These are phyloP conservation scores for Pseudogymnoascus sp. DNA, from an alignment of 2,329 filamentous ascomycete genomes.

Conservation along the genomic window DNA sequence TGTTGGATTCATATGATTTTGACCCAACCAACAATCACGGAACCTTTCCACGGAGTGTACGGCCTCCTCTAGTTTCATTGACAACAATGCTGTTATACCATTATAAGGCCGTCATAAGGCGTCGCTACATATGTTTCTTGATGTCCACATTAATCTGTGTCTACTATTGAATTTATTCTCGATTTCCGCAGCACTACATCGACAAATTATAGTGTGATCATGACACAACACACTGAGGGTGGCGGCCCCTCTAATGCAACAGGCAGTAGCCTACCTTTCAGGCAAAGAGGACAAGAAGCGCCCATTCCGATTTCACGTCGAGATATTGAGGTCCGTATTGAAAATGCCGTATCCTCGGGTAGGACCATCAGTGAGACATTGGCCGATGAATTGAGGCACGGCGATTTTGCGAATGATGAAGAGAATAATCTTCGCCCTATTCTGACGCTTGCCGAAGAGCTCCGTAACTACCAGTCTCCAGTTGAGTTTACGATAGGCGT, in stretches of 20 bases:
- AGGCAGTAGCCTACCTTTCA: not conserved
- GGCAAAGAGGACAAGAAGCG: not conserved
- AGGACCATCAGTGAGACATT: conserved; percentile 10
- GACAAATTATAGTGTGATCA: not conserved
- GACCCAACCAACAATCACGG: conserved; percentile 9
- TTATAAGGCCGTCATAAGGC: not conserved
- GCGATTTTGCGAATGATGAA: conserved; percentile 12
- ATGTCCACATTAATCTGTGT: not conserved
- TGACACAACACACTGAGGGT: not conserved
- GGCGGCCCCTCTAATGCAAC: not conserved
- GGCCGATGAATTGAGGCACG: conserved; percentile 9
- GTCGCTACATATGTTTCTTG: not conserved
- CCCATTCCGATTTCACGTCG: not conserved
- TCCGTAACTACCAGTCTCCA: conserved; percentile 14
- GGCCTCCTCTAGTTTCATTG: conserved; percentile 4
- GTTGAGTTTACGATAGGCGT: conserved; percentile 15
- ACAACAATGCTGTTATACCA: not conserved
- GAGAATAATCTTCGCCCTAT: conserved; percentile 13
- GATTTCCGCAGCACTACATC: not conserved
- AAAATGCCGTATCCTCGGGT: conserved; percentile 11
- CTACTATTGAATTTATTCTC: not conserved
- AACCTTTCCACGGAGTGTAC: not conserved
- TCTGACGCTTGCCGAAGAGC: conserved; percentile 14
- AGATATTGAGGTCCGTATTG: not conserved
- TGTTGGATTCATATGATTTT: conserved; percentile 10